A percentile compares a stretch with the other conserved stretches of the same genome.
Evolutionary conservation across 2,329 filamentous ascomycete species (phyloP).

Genomic region (Bipolaris sorokiniana): DNA sequence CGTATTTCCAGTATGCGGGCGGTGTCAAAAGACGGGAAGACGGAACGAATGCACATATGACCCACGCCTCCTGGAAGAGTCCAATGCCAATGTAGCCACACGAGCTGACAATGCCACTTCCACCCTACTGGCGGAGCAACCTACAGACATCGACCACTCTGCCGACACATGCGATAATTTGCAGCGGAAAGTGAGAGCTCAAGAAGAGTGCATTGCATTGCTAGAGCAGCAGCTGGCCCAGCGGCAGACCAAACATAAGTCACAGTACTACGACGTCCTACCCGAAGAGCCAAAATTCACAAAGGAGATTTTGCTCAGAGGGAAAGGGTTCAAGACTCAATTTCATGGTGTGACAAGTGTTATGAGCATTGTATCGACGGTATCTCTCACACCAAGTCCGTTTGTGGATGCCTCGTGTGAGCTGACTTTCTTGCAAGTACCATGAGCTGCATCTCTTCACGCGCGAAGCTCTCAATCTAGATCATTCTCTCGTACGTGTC

Average conservation of each 20-base stretch:
- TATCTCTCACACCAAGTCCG: conserved; percentile 18
- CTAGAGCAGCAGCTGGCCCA: conserved; percentile 40
- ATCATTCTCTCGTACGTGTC: conserved; percentile 39
- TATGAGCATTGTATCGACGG: conserved; percentile 44
- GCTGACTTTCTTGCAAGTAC: conserved; percentile 35
- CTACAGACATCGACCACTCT: conserved; percentile 4
- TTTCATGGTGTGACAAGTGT: conserved; percentile 54
- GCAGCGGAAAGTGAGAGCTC: conserved; percentile 37
- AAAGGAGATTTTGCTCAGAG: conserved; percentile 53
- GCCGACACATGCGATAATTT: conserved; percentile 26
- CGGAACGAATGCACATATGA: conserved; percentile 52
- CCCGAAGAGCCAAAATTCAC: conserved; percentile 24
- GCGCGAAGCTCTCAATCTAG: conserved; percentile 36
- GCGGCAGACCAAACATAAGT: conserved; percentile 24
- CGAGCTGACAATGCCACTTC: conserved; percentile 21
- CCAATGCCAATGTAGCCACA: conserved; percentile 30
- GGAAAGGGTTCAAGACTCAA: conserved; percentile 54
- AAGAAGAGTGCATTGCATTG: conserved; percentile 41
- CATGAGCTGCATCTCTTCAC: conserved; percentile 47
- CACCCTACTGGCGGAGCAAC: conserved; percentile 12
- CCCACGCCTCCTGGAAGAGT: conserved; percentile 45
- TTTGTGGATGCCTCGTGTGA: not conserved
- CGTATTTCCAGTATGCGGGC: conserved; percentile 52
- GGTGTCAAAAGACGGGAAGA: conserved; percentile 53
- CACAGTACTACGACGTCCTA: conserved; percentile 22